Conservation (phyloP, 768 basidiomycete species). For the Porpolomopsis calyptriformis region DNA sequence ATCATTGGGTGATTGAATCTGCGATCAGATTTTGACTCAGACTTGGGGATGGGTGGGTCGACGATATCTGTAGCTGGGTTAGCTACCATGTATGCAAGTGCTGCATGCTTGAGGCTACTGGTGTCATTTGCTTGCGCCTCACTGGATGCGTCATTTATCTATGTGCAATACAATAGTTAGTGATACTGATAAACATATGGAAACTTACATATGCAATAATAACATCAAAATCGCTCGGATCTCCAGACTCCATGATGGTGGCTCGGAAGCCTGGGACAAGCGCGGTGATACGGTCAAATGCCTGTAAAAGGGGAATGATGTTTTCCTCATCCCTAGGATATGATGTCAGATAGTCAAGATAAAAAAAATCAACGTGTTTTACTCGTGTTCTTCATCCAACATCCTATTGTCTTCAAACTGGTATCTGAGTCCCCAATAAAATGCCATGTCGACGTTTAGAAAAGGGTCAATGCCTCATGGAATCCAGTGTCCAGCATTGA, state of each 20-base stretch:
- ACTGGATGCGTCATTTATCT: conserved; percentile 1
- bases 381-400: background rate
- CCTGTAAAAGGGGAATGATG: no score
- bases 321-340: no score
- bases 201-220: background rate
- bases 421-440: background rate
- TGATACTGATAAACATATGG: no score
- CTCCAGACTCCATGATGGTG: no score
- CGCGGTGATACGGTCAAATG: no score
- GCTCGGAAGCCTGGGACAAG: no score
- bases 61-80: conserved; percentile 5
- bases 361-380: background rate
- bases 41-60: conserved; percentile 10
- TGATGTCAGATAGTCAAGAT: background rate
- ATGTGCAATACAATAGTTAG: background rate
- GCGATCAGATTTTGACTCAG: conserved; percentile 7
- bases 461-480: background rate
- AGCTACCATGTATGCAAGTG: background rate
- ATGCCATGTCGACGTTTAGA: background rate
- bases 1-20: conserved; percentile 18
- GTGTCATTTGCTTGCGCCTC: conserved; percentile 1
- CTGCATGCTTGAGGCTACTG: background rate
- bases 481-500: conserved; percentile 1
- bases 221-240: background rate
- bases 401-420: background rate